Base-by-base conservation (phyloP, 2,329 filamentous ascomycete species). In the Zasmidium cellare region DNA sequence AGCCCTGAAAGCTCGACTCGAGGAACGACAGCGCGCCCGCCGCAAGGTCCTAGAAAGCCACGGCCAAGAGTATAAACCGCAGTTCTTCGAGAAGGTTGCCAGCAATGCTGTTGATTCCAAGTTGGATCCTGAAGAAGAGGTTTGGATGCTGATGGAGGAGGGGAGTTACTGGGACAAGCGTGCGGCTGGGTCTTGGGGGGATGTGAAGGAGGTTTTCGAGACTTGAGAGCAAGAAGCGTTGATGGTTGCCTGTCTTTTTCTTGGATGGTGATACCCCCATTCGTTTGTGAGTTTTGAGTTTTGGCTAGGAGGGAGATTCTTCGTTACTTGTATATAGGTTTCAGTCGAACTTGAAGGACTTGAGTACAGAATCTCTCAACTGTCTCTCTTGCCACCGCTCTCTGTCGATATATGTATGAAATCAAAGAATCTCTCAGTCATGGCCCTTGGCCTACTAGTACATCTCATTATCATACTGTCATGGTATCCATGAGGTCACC, bases 131-230 rank as follows among this genome's bases (percentile, higher is more conserved):
- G 75, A 71, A 0, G 77, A 80, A 60, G 79, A 81, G 65, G 71
- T 79, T n/a, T 82, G 79, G 79, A 67, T 86, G 68, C 74, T 96
- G 62, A 94, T 87, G 77, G 80, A 80, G 2, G 92, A 88, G 75
- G 91, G 96, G 18, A 87, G 91, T 9, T 99, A 99, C 76, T 99
- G 94, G 94, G 92, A 96, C 71, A 88, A 91, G 75, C 84, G 93
- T 60, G 82, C 80, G 2, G 84, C 78, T 63, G 87, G 87, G 1
- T 79, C 79, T 56, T 96, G 90, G 91, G 74, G 74, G 9, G 80
- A 78, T 6, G 78, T 86, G 44, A 74, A 79, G 57, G 77, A 82
- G 55, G 80, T 87, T 49, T 84, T 87, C 69, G 71, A 75, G 63
- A 55, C 65, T 20, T 72, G 60, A 69, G 46, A 44, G 9, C 28